Conservation (phyloP, 768 basidiomycete species). For the Naganishia onofrii region DNA sequence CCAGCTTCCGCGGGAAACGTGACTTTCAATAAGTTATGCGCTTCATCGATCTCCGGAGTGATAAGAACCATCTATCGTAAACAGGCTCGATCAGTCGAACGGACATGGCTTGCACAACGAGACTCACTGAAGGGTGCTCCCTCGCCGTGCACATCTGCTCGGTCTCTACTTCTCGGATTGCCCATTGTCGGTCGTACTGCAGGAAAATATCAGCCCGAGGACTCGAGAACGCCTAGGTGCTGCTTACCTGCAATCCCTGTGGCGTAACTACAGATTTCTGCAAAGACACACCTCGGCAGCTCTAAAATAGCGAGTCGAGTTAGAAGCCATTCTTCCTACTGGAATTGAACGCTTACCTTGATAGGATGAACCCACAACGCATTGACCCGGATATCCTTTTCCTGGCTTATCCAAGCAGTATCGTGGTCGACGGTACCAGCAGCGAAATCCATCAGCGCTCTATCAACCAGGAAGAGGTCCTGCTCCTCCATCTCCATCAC, state of each 20-base stretch:
- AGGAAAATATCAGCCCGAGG: not conserved
- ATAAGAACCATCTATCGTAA: slow-evolving; percentile 27
- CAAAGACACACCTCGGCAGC: slow-evolving; percentile 27
- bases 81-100: not conserved
- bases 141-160: slow-evolving; percentile 21
- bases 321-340: not conserved
- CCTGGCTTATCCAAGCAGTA: not conserved
- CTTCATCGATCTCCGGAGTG: slow-evolving; percentile 22
- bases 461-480: slow-evolving; percentile 1
- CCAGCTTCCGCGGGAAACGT: slow-evolving; percentile 21
- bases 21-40: slow-evolving; percentile 2
- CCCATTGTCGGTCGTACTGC: slow-evolving; percentile 27
- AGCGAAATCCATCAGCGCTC: slow-evolving; percentile 21
- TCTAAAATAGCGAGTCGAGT: not conserved
- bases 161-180: slow-evolving; percentile 19
- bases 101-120: too few species aligned
- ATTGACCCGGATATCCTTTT: slow-evolving; percentile 28
- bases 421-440: not conserved
- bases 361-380: slow-evolving; percentile 28
- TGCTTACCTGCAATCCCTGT: slow-evolving; percentile 25
- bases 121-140: slow-evolving; percentile 23
- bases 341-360: slow-evolving; percentile 12
- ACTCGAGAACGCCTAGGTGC: not conserved
- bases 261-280: slow-evolving; percentile 10
- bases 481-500: slow-evolving; percentile 12